Conservation (phyloP, 2,329 filamentous ascomycete genomes). For the Hypoxylon sp. region DNA sequence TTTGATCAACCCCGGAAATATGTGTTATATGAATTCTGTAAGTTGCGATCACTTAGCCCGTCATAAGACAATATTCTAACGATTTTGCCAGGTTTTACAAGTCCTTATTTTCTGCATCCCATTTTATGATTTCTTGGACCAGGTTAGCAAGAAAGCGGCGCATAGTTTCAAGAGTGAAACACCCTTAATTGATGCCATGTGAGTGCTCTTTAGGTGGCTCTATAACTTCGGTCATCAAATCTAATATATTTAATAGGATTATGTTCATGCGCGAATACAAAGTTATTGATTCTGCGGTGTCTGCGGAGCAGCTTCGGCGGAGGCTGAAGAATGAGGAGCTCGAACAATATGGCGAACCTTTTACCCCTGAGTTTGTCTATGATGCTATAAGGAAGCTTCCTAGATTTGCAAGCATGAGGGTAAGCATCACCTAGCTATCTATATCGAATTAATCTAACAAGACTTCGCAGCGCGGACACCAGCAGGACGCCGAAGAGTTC, state of each 20-base stretch:
- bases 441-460: constrained; percentile 40
- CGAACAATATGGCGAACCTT: constrained; percentile 90
- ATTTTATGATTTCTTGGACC: constrained; percentile 94
- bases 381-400: constrained; percentile 89
- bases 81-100: constrained; percentile 83
- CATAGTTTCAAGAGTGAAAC: constrained; percentile 97
- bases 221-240: background rate
- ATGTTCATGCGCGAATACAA: constrained; percentile 96
- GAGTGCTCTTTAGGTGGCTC: constrained; percentile 57
- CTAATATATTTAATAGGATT: constrained; percentile 71
- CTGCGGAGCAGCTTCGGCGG: constrained; percentile 79
- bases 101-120: constrained; percentile 93
- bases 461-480: constrained; percentile 81
- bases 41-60: constrained; percentile 56
- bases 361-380: constrained; percentile 95
- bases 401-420: constrained; percentile 92
- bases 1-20: constrained; percentile 96
- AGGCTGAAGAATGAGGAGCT: constrained; percentile 85
- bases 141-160: constrained; percentile 84
- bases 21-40: constrained; percentile 99
- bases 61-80: constrained; percentile 48
- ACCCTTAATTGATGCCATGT: constrained; percentile 94
- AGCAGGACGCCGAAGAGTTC: constrained; percentile 98
- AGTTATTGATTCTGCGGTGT: constrained; percentile 83
- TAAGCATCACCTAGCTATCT: constrained; percentile 61